phyloP scores from a whole-genome alignment of 495 filamentous ascomycete genomes.

The Penicillium lividum region DNA sequence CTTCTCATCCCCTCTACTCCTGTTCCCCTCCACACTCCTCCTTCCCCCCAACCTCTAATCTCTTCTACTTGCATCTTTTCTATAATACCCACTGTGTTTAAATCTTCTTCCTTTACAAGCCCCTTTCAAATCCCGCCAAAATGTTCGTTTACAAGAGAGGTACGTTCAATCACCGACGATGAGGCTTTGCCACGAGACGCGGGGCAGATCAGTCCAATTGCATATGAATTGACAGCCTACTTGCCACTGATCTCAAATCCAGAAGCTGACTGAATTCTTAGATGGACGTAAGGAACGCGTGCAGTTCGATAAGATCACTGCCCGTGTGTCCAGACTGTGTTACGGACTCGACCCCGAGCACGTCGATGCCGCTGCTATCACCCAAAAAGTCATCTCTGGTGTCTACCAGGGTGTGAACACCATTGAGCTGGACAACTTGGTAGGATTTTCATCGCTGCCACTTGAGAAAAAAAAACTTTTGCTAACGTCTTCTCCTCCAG shows the following conservation, averaged over 20 bases:
- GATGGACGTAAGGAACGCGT: conserved; percentile 99
- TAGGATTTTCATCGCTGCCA: conserved; percentile 45
- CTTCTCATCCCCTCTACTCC: conserved; percentile 25
- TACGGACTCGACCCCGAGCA: conserved; percentile 96
- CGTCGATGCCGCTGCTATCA: conserved; percentile 97
- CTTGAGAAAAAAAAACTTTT: too few relatives aligned
- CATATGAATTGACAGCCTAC: conserved; percentile 1
- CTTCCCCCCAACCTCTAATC: conserved; percentile 12
- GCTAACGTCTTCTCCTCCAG: conserved; percentile 44
- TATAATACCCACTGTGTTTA: conserved; percentile 15
- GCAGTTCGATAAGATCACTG: conserved; percentile 99
- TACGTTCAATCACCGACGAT: conserved; percentile 37
- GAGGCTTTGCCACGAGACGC: conserved; percentile 3
- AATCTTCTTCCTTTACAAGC: conserved; percentile 17
- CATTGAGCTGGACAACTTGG: conserved; percentile 92
- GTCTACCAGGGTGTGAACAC: conserved; percentile 98
- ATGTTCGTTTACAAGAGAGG: conserved; percentile 76
- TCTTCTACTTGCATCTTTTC: conserved; percentile 2
- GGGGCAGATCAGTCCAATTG: conserved; percentile 8
- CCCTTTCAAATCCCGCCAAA: conserved; percentile 24
- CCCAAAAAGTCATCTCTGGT: conserved; percentile 98
- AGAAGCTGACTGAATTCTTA: conserved; percentile 41
- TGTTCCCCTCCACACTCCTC: conserved; percentile 16
- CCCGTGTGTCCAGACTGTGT: conserved; percentile 93
- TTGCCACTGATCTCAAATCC: conserved; percentile 29